phyloP scores from a whole-genome alignment of 169 alveolate species.

The Ichthyophthirius multifiliis region DNA sequence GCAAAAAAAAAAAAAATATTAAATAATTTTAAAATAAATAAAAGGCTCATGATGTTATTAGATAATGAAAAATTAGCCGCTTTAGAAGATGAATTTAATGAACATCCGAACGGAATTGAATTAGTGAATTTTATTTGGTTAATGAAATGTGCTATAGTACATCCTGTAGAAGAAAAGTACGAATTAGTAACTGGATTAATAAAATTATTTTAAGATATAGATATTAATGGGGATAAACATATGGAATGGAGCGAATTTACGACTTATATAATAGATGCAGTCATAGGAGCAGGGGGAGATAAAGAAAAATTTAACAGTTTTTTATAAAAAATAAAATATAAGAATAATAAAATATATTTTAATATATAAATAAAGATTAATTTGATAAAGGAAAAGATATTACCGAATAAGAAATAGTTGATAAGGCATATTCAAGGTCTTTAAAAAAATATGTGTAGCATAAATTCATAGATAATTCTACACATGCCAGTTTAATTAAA shows the following conservation, averaged over 20 bases:
- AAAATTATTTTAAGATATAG: conserved; percentile 37
- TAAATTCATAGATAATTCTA: conserved; percentile 47
- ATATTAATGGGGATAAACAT: conserved; percentile 44
- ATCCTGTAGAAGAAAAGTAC: conserved; percentile 66
- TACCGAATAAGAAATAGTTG: conserved; percentile 51
- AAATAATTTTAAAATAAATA: conserved; percentile 24
- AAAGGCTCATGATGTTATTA: conserved; percentile 72
- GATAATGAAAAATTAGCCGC: conserved; percentile 75
- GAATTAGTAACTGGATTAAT: conserved; percentile 63
- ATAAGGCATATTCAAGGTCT: conserved; percentile 50
- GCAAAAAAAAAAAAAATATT: not conserved
- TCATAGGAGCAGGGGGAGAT: conserved; percentile 52
- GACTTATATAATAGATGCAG: conserved; percentile 73
- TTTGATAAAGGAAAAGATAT: conserved; percentile 45
- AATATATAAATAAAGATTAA: conserved; percentile 17
- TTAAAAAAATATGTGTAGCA: conserved; percentile 47
- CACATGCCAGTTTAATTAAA: conserved; percentile 42
- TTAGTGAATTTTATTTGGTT: conserved; percentile 65
- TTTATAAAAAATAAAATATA: too few relatives aligned
- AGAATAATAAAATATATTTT: too few relatives aligned
- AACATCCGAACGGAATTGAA: conserved; percentile 78
- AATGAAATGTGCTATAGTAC: conserved; percentile 67
- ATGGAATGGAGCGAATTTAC: conserved; percentile 65
- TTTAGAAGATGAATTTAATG: conserved; percentile 75
- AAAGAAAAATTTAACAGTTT: too few relatives aligned